phyloP scores from a whole-genome alignment of 495 filamentous ascomycete genomes.

The Penicillium argentinense region DNA sequence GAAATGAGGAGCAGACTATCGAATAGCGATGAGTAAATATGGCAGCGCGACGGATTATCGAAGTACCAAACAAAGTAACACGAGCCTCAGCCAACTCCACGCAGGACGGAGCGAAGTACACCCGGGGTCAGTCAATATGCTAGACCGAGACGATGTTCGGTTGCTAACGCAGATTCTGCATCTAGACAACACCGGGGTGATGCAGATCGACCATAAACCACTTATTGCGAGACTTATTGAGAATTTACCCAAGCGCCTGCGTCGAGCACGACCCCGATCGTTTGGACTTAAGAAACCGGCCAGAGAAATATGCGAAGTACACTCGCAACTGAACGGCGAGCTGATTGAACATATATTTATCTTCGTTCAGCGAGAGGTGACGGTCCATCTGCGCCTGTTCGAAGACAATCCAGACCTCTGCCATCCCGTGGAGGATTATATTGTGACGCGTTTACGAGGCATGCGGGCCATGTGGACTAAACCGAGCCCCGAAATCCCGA shows the following conservation, averaged over 20 bases:
- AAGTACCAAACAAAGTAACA: not conserved
- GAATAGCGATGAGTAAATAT: not conserved
- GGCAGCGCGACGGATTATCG: not conserved
- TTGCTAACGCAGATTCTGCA: conserved; percentile 25
- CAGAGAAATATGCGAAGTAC: conserved; percentile 13
- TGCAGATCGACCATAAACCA: not conserved
- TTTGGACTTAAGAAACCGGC: not conserved
- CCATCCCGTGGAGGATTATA: not conserved
- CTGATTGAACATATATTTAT: conserved; percentile 19
- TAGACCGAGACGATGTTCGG: conserved; percentile 21
- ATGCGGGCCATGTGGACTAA: conserved; percentile 35
- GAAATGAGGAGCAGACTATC: too few species aligned
- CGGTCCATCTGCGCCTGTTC: conserved; percentile 24
- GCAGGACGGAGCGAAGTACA: conserved; percentile 1
- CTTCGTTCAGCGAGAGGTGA: conserved; percentile 31
- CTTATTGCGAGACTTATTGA: conserved; percentile 11
- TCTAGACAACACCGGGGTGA: conserved; percentile 13
- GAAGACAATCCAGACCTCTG: conserved; percentile 20
- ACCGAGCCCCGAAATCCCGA: not conserved
- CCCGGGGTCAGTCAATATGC: conserved; percentile 17
- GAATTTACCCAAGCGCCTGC: conserved; percentile 16
- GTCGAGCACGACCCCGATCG: conserved; percentile 3
- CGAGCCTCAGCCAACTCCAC: not conserved
- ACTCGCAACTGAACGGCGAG: conserved; percentile 22
- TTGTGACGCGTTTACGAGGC: conserved; percentile 18